These are phyloP conservation scores for Aspergillus carlsbadensis DNA, from an alignment of 495 filamentous ascomycete species.

Conservation along the genomic window DNA sequence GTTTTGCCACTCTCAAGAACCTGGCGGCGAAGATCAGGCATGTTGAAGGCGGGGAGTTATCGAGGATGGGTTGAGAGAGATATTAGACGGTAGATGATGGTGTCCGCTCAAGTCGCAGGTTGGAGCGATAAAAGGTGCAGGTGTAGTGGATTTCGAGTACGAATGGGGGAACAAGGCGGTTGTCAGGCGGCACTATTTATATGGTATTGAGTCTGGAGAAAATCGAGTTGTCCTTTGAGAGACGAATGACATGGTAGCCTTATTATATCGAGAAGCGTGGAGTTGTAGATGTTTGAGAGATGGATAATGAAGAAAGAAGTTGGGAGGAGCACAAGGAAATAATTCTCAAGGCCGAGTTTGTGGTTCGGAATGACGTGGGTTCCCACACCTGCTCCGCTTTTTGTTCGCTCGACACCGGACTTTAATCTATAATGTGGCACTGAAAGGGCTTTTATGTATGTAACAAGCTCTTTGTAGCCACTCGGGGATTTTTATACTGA, in stretches of 20 bases:
- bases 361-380: neutral
- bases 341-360: too few species aligned
- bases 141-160: neutral
- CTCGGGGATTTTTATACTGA: too few species aligned
- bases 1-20: constrained; percentile 86
- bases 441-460: too few species aligned
- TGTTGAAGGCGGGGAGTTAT: constrained; percentile 17
- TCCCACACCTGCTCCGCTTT: too few species aligned
- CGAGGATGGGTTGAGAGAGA: neutral
- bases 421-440: neutral
- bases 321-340: neutral
- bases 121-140: neutral
- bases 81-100: neutral
- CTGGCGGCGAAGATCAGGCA: constrained; percentile 69
- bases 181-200: constrained; percentile 19
- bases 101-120: neutral
- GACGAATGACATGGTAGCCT: constrained; percentile 32
- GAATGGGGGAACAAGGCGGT: neutral
- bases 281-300: constrained; percentile 8
- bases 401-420: neutral
- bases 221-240: constrained; percentile 18
- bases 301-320: constrained; percentile 11
- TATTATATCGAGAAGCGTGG: neutral
- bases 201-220: constrained; percentile 14
- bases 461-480: too few species aligned